Conservation (phyloP, 1,139 yeast genomes). For the Taiozyma onychis region DNA sequence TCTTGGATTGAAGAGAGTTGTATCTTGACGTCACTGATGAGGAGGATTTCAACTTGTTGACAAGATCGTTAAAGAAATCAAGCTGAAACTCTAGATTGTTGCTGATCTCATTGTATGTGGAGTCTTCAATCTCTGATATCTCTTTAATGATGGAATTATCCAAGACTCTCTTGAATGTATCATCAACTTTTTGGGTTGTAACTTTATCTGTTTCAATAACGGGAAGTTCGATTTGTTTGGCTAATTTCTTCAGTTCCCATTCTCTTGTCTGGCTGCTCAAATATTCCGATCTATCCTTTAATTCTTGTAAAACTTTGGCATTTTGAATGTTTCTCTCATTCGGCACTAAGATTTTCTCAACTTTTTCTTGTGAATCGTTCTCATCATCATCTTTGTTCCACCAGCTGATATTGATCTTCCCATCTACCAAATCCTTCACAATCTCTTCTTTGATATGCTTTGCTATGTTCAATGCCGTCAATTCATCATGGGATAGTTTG, state of each 20-base stretch:
- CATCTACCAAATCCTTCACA: constrained; percentile 51
- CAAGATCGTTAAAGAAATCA: constrained; percentile 17
- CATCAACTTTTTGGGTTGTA: constrained; percentile 1
- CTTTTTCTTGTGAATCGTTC: constrained; percentile 16
- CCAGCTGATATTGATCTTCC: constrained; percentile 64
- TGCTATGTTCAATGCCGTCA: constrained; percentile 47
- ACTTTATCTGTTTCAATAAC: neutral
- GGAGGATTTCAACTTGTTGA: constrained; percentile 18
- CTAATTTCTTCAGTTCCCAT: constrained; percentile 34
- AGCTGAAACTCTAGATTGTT: constrained; percentile 14
- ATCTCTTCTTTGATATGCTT: constrained; percentile 63
- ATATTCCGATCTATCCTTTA: constrained; percentile 38
- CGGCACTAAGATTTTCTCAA: constrained; percentile 34
- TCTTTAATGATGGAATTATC: constrained; percentile 15
- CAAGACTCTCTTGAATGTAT: constrained; percentile 7
- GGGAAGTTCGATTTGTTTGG: constrained; percentile 9
- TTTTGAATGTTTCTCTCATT: constrained; percentile 56
- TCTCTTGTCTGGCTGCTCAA: constrained; percentile 42
- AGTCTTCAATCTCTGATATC: constrained; percentile 9
- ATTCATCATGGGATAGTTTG: constrained; percentile 28
- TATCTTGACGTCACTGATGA: constrained; percentile 16
- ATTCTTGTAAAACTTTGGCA: constrained; percentile 38
- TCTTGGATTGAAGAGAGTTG: constrained; percentile 17
- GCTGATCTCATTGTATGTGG: constrained; percentile 21
- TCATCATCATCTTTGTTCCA: constrained; percentile 37